These are phyloP conservation scores for Eurotiales sp. DNA, from an alignment of 2,329 filamentous ascomycete species.

Conservation along the genomic window DNA sequence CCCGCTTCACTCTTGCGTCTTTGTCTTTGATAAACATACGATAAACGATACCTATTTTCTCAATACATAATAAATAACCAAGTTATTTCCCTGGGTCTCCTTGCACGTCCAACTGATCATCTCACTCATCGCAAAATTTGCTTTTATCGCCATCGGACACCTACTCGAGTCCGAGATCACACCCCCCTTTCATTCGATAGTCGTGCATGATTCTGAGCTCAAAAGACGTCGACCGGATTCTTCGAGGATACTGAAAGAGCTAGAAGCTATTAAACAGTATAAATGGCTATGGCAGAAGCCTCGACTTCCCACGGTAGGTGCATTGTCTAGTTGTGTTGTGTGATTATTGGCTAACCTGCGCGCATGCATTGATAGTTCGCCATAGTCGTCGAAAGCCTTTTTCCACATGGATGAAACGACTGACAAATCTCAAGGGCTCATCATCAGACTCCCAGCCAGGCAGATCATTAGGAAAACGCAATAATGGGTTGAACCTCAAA, in stretches of 20 bases:
- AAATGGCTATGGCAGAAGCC: slow-evolving; percentile 5
- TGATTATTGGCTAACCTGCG: slow-evolving; percentile 8
- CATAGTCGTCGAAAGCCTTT: slow-evolving; percentile 78
- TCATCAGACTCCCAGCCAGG: slow-evolving; percentile 48
- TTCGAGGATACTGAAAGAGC: not conserved
- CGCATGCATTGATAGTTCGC: slow-evolving; percentile 53
- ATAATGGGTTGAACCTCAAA: slow-evolving; percentile 15
- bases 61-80: not conserved
- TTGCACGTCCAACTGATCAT: too few relatives aligned
- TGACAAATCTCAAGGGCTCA: slow-evolving; percentile 78
- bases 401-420: slow-evolving; percentile 88
- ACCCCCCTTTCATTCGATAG: not conserved
- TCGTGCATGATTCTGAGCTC: not conserved
- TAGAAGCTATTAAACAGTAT: not conserved
- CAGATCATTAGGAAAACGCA: slow-evolving; percentile 36
- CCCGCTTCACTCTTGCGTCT: not conserved
- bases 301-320: not conserved
- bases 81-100: not conserved
- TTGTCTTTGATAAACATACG: not conserved
- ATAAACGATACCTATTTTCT: not conserved
- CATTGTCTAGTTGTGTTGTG: not conserved
- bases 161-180: not conserved
- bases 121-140: too few relatives aligned
- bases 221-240: not conserved
- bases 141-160: not conserved